Conservation (phyloP, 2,329 filamentous ascomycete genomes). For the Diaporthe vaccinii region DNA sequence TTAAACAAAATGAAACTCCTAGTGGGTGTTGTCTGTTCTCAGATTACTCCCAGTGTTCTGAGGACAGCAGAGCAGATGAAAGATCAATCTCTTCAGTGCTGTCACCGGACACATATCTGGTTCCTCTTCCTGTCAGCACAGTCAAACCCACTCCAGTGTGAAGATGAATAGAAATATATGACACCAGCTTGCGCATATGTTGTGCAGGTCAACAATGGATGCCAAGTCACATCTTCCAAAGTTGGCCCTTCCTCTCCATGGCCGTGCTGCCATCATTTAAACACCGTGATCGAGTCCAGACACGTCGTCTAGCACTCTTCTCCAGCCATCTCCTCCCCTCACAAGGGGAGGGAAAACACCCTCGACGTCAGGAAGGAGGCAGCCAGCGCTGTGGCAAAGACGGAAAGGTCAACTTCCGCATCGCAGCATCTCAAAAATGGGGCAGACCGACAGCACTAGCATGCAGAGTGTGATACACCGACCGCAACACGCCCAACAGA, state of each 20-base stretch:
- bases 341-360: not conserved
- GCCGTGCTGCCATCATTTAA: not conserved
- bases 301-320: not conserved
- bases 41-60: too few relatives aligned
- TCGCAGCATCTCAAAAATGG: too few relatives aligned
- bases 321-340: not conserved
- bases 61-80: not conserved
- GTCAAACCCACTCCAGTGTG: too few relatives aligned
- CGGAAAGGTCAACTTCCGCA: not conserved
- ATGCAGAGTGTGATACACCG: not conserved
- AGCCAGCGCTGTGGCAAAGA: not conserved
- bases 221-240: not conserved
- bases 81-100: not conserved
- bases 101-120: not conserved
- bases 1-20: not conserved
- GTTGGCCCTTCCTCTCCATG: not conserved
- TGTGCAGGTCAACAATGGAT: not conserved
- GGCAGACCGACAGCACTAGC: not conserved
- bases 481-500: not conserved
- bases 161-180: too few relatives aligned
- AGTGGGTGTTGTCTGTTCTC: not conserved
- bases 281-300: not conserved
- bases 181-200: not conserved
- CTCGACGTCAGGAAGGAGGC: not conserved
- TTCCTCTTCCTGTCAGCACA: not conserved